Percentiles rank a stretch among this genome's conserved stretches.
Evolutionary conservation across 352 stramenopile species (phyloP).

Genomic region (Pythium plurisporium): DNA sequence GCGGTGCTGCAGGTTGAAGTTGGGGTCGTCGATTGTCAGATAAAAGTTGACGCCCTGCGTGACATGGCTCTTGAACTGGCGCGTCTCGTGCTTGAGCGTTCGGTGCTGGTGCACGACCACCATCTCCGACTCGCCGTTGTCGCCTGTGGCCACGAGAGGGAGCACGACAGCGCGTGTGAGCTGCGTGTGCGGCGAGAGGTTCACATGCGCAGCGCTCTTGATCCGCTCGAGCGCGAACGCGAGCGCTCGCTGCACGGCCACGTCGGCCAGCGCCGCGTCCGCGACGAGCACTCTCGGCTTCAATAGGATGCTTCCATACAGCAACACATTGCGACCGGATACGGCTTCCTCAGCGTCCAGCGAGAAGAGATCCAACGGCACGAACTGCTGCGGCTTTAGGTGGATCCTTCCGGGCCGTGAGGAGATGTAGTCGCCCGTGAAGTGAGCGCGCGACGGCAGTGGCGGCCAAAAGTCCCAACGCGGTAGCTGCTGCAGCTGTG

Average conservation of each 20-base stretch:
- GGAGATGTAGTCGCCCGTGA: slow-evolving; percentile 55
- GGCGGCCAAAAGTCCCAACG: slow-evolving; percentile 72
- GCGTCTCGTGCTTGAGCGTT: slow-evolving; percentile 26
- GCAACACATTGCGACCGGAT: slow-evolving; percentile 31
- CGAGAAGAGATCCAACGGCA: slow-evolving; percentile 57
- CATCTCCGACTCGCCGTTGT: slow-evolving; percentile 66
- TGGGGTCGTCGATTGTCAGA: slow-evolving; percentile 57
- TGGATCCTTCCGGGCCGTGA: slow-evolving; percentile 45
- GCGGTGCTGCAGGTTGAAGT: slow-evolving; percentile 48
- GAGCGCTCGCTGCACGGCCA: slow-evolving; percentile 44
- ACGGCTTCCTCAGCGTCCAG: slow-evolving; percentile 18
- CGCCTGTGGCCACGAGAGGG: slow-evolving; percentile 52
- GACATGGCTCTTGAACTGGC: slow-evolving; percentile 60
- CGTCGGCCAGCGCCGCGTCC: slow-evolving; percentile 24
- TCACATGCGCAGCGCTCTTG: slow-evolving; percentile 29
- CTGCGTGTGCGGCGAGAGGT: slow-evolving; percentile 36
- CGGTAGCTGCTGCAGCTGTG: slow-evolving; percentile 4
- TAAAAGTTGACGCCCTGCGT: slow-evolving; percentile 68
- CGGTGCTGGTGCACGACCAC: slow-evolving; percentile 54
- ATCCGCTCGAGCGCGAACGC: slow-evolving; percentile 34
- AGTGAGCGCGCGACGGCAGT: slow-evolving; percentile 33
- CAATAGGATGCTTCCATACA: slow-evolving; percentile 65
- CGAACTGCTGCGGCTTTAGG: slow-evolving; percentile 44
- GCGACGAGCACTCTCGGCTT: slow-evolving; percentile 29
- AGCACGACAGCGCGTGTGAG: slow-evolving; percentile 33